Percentiles rank a stretch among this genome's conserved stretches.
Evolutionary conservation across 441 rosid genomes (phyloP).

Genomic region (Corymbia calophylla): DNA sequence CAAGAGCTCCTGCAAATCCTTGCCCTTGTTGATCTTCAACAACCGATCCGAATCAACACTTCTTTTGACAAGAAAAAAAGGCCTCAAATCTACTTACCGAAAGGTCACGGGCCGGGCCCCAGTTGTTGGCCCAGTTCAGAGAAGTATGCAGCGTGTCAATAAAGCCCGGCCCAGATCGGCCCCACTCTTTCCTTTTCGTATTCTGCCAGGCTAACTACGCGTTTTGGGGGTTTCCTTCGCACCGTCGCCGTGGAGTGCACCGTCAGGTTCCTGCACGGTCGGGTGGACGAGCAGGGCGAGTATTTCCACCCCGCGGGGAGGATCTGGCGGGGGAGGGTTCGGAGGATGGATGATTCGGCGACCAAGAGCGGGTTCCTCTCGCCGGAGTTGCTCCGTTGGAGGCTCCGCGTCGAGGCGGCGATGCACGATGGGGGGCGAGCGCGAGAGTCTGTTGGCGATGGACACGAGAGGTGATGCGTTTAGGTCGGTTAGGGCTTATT

Average conservation of each 20-base stretch:
- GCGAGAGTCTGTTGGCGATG: conserved; percentile 12
- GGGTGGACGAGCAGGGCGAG: not conserved
- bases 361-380: conserved; percentile 20
- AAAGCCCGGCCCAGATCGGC: too few species aligned
- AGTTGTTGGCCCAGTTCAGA: not conserved
- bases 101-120: not conserved
- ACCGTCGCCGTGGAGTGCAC: conserved; percentile 54
- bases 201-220: too few species aligned
- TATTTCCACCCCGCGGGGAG: conserved; percentile 21
- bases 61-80: not conserved
- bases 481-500: conserved; percentile 17
- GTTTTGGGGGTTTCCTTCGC: not conserved
- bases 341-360: conserved; percentile 6
- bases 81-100: not conserved
- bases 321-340: conserved; percentile 32
- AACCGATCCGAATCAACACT: not conserved
- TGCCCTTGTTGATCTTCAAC: not conserved
- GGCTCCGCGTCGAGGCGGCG: conserved; percentile 26
- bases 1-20: not conserved
- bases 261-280: conserved; percentile 20
- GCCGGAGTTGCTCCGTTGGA: conserved; percentile 16
- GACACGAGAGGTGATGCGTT: conserved; percentile 17
- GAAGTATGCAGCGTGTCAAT: not conserved
- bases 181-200: too few species aligned
- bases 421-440: conserved; percentile 7